These are phyloP conservation scores for Botrytis deweyae DNA, from an alignment of 2,329 filamentous ascomycete genomes.

Conservation along the genomic window DNA sequence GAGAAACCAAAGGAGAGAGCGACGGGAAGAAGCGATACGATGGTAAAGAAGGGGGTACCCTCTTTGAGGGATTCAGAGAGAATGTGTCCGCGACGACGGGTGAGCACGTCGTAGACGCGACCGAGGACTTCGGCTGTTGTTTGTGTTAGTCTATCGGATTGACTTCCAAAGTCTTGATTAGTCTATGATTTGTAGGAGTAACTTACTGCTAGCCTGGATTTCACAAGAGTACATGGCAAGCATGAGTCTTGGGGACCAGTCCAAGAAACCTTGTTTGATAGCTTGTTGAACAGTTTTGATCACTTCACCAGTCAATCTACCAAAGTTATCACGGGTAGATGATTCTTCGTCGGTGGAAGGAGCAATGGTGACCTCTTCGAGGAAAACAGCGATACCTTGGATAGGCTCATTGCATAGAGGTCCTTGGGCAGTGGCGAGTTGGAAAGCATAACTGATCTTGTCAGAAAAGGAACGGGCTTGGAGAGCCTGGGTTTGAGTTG, in stretches of 20 bases:
- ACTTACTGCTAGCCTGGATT: constrained; percentile 85
- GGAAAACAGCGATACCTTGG: constrained; percentile 86
- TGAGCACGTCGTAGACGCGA: constrained; percentile 96
- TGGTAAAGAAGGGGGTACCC: constrained; percentile 94
- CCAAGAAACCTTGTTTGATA: constrained; percentile 83
- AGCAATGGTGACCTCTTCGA: constrained; percentile 73
- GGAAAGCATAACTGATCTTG: constrained; percentile 91
- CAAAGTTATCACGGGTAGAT: constrained; percentile 64
- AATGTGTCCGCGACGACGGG: constrained; percentile 83
- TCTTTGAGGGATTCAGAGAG: constrained; percentile 90
- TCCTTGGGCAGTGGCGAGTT: constrained; percentile 83
- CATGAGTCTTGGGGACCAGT: constrained; percentile 94
- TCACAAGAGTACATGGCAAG: constrained; percentile 98
- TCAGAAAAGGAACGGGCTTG: constrained; percentile 73
- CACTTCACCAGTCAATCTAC: constrained; percentile 85
- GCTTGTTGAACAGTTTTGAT: constrained; percentile 84
- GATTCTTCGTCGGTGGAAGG: constrained; percentile 52
- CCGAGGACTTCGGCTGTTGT: constrained; percentile 80
- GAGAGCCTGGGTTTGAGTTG: constrained; percentile 48
- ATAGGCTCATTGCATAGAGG: constrained; percentile 91
- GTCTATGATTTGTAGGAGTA: neutral
- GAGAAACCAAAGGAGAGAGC: constrained; percentile 95
- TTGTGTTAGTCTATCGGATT: constrained; percentile 24
- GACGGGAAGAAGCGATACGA: constrained; percentile 82
- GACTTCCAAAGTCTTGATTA: neutral